Base-by-base conservation (phyloP, 2,329 filamentous ascomycete species). In the Xylariomycetidae sp. region DNA sequence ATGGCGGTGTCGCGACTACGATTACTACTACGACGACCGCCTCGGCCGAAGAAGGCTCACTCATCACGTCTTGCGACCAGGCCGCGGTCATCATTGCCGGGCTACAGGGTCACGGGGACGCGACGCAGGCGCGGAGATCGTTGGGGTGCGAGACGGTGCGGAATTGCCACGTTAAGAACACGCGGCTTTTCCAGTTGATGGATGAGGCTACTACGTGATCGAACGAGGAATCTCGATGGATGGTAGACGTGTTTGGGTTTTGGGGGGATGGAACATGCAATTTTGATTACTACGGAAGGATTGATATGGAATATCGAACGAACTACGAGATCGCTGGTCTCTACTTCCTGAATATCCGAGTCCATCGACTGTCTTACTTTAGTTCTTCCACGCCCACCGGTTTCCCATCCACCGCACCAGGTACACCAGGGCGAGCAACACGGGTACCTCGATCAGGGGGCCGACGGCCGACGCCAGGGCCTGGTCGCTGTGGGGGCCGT, bases 391-490 rank as follows among this genome's bases (percentile, higher is more conserved):
- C 13, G 54, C 58, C 66, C 71, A 71, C 43, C 70, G 67, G 33
- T 59, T 66, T 12, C 66, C 72, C 34, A 80, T 56, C 63, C 68
- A 79, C 45, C 70, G 80, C 8, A 86, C 70, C 0, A 83, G 63
- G 67, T 92, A 92, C 3, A 94, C 87, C 49, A 94, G 57, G 0
- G 68, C 80, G 8, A 95, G 53, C 39, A 94, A 56, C 2, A 94
- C 86, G 0, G 88, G 88, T 4, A 94, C 88, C 53, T 95, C 88
- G 33, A 95, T 84, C 45, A 94, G 59, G 3, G 88, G 88, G 0
- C 88, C 87, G 1, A 94, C 87, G 0, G 88, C 94, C 6, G 84
- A 71, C 1, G 88, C 87, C 27, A 94, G 64, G 1, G 88, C 88
- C 59, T 94, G 80, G 31, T 88, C 79, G 49, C 85, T 90, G 25